Evolutionary conservation across 129 eudicot species (phyloP), one percentile per base, ranked within the genome.

Genomic region (Pseudognaphalium luteoalbum): DNA sequence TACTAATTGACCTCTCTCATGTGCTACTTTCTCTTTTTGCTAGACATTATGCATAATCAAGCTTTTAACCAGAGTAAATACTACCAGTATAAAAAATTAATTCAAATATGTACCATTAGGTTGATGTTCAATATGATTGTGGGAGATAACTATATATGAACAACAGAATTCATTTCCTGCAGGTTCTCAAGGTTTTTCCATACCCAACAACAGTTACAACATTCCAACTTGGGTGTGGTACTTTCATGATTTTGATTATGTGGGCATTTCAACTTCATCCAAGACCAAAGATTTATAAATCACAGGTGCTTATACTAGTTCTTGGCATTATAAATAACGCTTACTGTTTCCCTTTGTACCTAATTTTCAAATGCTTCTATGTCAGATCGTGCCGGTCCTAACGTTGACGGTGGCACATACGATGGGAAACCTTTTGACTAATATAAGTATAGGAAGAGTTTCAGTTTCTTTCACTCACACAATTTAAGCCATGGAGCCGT

Each of bases 401-500:
- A 70, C 75, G 59, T 82, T 93, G 75, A 88, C 89, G 28, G 66
- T 82, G 34, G 85, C 85, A 28, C 98, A 93, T 77, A 84, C 92
- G n/a, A 70, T 90, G 80, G 98, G 98, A 4, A 93, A 93, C 79
- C 85, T 90, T 30, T 80, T 93, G 74, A 93, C 98, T 2, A 93
- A 93, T 71, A 81, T 93, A 37, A 93, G 98, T 86, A 84, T 93
- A 5, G 98, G 97, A 62, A 90, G 73, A 85, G 98, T 93, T 56
- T 88, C 92, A 8, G 98, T 93, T 74, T 93, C 98, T 5, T 93
- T 93, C 86, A 93, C 98, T 76, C 97, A 93, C 85, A 93, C 98
- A 2, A 90, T 93, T 78, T 90, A 93, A 86, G 95, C 98, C 19
- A 90, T 93, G 98, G 98, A 93, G 75, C 98, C 97, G 10, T 93